Evolutionary conservation across 805 yeast species (phyloP), one percentile per base, ranked within the genome.

Genomic region (Nakazawaea holstii): DNA sequence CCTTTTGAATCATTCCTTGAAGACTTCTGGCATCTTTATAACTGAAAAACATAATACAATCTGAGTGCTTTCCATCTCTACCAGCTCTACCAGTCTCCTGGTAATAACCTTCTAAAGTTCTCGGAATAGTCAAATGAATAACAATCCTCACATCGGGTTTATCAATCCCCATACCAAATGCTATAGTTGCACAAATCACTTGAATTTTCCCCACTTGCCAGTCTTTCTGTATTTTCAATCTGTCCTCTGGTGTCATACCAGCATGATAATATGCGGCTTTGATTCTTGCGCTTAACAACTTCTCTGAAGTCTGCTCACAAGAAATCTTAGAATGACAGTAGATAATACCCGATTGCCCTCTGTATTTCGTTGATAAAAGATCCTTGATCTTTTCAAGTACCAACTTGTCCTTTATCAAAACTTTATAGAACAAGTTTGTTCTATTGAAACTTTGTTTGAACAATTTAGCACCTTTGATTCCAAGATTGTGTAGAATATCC

Each of bases 21-120:
- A 94, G 66, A 28, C 80, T 69, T 49, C 90, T 70, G 0, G 92
- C 95, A 66, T 92, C 99, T 50, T 77, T 76, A 66, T 84, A 84
- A 9, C 82, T 76, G 63, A 85, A 94, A 56, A 79, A 92, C 76
- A 92, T 75, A 11, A 89, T 76, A 66, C 98, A 94, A 49, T 82
- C 84, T 1, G 96, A 85, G 39, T 71, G 78, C 7, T 76, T 67
- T 0, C 99, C 98, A 68, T 94, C 99, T 68, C 99, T 79, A 5
- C 99, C 99, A 4, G 98, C 99, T 65, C 99, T 80, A 7, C 99
- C 99, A 1, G 98, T 91, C 62, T 94, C 99, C 65, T 94, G 99
- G 59, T 94, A 94, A 63, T 94, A 94, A 0, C 97, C 98, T 66
- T 94, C 99, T 53, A 94, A 70, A 45, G 89, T 87, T 57, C 97